phyloP scores from a whole-genome alignment of 768 basidiomycete species.

The Auricularia sp. region DNA sequence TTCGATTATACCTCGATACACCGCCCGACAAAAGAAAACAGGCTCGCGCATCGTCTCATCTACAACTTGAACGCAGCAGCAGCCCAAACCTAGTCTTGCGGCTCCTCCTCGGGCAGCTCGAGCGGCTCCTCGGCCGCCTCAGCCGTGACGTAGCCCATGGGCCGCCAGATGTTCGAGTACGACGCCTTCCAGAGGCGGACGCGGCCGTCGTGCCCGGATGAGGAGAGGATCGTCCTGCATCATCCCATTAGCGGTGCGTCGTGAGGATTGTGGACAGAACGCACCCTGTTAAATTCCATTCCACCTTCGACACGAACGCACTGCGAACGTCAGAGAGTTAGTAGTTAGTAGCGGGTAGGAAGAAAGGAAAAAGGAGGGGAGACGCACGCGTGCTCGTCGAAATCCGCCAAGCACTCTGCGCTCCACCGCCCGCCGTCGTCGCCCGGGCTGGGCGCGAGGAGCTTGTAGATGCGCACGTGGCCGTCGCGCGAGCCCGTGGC shows the following conservation, averaged over 20 bases:
- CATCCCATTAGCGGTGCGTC: neutral
- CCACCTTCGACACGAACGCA: constrained; percentile 71
- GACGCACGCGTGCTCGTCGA: constrained; percentile 70
- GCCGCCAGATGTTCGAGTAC: constrained; percentile 73
- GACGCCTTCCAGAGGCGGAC: constrained; percentile 81
- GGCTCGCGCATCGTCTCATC: too few species aligned
- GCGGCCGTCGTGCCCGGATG: constrained; percentile 73
- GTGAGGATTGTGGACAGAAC: constrained; percentile 7
- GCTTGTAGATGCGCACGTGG: constrained; percentile 80
- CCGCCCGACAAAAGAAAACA: too few species aligned
- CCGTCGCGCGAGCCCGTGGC: constrained; percentile 87
- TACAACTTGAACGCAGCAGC: too few species aligned
- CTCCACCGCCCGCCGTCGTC: constrained; percentile 49
- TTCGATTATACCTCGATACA: too few species aligned
- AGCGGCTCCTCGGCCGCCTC: constrained; percentile 47
- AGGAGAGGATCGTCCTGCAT: constrained; percentile 66
- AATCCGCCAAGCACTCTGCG: constrained; percentile 69
- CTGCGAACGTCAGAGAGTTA: constrained; percentile 22
- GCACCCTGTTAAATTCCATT: constrained; percentile 89
- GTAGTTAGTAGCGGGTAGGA: neutral
- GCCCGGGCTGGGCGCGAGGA: constrained; percentile 46
- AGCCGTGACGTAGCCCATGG: constrained; percentile 72
- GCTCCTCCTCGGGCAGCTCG: constrained; percentile 24
- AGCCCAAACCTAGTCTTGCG: constrained; percentile 15
- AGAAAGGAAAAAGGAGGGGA: neutral